Evolutionary conservation across 2,329 filamentous ascomycete genomes (phyloP).

Genomic region (Beauveria varroae): DNA sequence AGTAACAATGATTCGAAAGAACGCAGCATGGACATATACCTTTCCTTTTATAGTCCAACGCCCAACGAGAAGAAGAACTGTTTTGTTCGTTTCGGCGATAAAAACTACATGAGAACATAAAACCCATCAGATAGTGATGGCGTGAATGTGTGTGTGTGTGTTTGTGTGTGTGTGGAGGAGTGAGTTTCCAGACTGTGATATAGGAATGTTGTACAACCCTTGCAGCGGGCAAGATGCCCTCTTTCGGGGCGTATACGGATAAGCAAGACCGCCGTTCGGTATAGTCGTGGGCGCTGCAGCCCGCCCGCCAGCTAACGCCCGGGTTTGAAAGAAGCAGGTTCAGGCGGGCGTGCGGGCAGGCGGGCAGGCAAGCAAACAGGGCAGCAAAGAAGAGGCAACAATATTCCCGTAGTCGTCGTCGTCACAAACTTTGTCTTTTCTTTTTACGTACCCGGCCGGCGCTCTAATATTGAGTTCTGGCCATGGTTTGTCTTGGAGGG

Average conservation of each 20-base stretch:
- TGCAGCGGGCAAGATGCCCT: no score
- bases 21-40: background rate
- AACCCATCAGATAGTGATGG: background rate
- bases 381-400: background rate
- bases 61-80: no score
- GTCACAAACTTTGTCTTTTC: background rate
- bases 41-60: background rate
- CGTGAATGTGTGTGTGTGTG: no score
- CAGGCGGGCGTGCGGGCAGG: no score
- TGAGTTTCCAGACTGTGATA: background rate
- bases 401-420: background rate
- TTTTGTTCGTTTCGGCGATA: no score
- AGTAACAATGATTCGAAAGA: background rate
- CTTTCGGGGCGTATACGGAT: no score
- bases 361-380: background rate
- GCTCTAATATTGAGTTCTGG: background rate
- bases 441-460: background rate
- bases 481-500: background rate
- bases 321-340: no score
- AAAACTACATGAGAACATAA: background rate
- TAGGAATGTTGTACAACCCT: background rate
- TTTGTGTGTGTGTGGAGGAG: background rate
- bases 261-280: no score
- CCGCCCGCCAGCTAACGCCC: no score
- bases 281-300: background rate